phyloP scores from a whole-genome alignment of 331 rosid species.

The Erythrophleum ivorense region DNA sequence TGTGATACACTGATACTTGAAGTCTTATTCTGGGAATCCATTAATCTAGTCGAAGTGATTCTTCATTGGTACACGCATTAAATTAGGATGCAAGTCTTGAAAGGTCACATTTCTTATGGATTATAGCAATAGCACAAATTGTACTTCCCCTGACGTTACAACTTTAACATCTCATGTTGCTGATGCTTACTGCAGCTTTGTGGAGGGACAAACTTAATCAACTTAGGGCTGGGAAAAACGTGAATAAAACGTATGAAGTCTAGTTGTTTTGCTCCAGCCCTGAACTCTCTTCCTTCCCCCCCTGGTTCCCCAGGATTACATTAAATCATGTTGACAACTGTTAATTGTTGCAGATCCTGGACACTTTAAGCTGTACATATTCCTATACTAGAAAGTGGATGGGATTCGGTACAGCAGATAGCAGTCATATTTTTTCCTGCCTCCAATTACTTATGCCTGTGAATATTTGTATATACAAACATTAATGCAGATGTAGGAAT shows the following conservation, averaged over 20 bases:
- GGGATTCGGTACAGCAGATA: constrained; percentile 38
- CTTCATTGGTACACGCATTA: constrained; percentile 18
- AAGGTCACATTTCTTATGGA: constrained; percentile 18
- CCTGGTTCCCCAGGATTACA: background rate
- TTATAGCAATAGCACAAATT: background rate
- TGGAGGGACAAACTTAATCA: constrained; percentile 62
- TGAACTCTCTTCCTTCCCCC: background rate
- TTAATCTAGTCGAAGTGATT: constrained; percentile 2
- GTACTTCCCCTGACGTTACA: constrained; percentile 25
- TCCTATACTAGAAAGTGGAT: constrained; percentile 41
- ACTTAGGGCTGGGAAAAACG: constrained; percentile 54
- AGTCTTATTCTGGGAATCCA: constrained; percentile 13
- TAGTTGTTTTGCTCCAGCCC: constrained; percentile 18
- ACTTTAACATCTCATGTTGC: constrained; percentile 29
- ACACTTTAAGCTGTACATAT: constrained; percentile 48
- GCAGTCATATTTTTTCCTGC: constrained; percentile 35
- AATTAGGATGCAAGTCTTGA: background rate
- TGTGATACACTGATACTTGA: constrained; percentile 5
- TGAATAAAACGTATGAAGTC: constrained; percentile 46
- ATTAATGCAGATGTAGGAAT: constrained; percentile 32
- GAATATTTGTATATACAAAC: constrained; percentile 56
- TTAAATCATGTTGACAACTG: constrained; percentile 19
- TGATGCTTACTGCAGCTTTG: constrained; percentile 44
- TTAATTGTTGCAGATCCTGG: constrained; percentile 53
- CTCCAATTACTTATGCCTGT: constrained; percentile 41